Evolutionary conservation across 1,284 basidiomycete species (phyloP).

Genomic region (Neolentinus lepideus): DNA sequence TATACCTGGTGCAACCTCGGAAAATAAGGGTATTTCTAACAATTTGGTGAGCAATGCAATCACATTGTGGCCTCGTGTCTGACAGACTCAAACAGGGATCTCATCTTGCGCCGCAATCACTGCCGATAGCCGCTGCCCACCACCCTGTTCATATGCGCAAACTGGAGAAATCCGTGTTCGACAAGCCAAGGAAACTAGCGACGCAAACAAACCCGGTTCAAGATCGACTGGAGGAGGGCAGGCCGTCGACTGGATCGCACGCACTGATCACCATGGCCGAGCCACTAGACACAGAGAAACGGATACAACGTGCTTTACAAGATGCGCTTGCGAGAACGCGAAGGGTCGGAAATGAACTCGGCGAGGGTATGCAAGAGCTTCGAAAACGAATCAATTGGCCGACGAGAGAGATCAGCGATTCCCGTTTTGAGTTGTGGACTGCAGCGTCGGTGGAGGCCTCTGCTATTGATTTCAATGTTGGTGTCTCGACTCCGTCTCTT

Average conservation of each 20-base stretch:
- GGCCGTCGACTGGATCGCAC: too few relatives aligned
- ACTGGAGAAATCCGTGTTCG: slow-evolving; percentile 21
- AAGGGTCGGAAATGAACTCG: slow-evolving; percentile 10
- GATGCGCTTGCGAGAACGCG: slow-evolving; percentile 14
- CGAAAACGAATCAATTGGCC: not conserved
- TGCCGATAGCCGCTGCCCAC: slow-evolving; percentile 42
- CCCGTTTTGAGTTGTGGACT: not conserved
- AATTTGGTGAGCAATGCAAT: slow-evolving; percentile 6
- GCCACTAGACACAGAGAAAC: slow-evolving; percentile 14
- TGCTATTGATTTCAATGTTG: not conserved
- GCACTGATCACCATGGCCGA: slow-evolving; percentile 15
- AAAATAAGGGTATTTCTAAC: slow-evolving; percentile 1
- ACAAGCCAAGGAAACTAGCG: slow-evolving; percentile 3
- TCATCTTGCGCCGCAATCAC: slow-evolving; percentile 18
- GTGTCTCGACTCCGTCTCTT: not conserved
- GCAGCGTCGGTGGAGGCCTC: not conserved
- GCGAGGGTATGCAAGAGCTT: not conserved
- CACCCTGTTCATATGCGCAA: slow-evolving; percentile 29
- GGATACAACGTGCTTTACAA: slow-evolving; percentile 15
- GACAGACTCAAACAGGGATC: slow-evolving; percentile 7
- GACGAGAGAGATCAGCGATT: not conserved
- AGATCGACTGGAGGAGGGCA: not conserved
- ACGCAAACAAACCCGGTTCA: not conserved
- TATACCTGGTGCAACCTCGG: not conserved
- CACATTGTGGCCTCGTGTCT: slow-evolving; percentile 4